These are phyloP conservation scores for Pleurotus tuber-regium DNA, from an alignment of 768 basidiomycete species.

Conservation along the genomic window DNA sequence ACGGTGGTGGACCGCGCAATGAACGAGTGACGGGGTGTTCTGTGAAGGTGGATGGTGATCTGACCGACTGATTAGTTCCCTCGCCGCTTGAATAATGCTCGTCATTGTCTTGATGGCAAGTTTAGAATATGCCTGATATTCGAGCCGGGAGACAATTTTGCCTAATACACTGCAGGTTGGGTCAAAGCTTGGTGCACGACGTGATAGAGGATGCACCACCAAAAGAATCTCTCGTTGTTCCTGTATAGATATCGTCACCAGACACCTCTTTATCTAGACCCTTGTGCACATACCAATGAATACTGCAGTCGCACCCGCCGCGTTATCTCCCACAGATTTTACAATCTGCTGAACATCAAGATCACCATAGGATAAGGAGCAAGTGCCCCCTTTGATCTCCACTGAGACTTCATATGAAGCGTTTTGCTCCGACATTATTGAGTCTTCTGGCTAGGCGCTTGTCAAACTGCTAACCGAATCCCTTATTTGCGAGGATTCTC, in stretches of 20 bases:
- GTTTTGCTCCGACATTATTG: slow-evolving; percentile 11
- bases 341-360: slow-evolving; percentile 61
- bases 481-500: no score
- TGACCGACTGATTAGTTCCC: slow-evolving; percentile 37
- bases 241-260: slow-evolving; percentile 20
- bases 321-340: slow-evolving; percentile 57
- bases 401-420: slow-evolving; percentile 43
- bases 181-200: neutral
- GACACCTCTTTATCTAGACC: neutral
- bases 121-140: slow-evolving; percentile 83
- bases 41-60: slow-evolving; percentile 31
- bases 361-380: slow-evolving; percentile 54
- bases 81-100: slow-evolving; percentile 50
- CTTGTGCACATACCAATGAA: slow-evolving; percentile 59
- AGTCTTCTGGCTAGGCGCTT: no score
- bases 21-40: slow-evolving; percentile 39
- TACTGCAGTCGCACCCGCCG: slow-evolving; percentile 68
- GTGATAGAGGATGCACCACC: slow-evolving; percentile 46
- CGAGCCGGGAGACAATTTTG: slow-evolving; percentile 66
- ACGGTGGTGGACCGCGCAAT: slow-evolving; percentile 70
- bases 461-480: no score
- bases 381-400: slow-evolving; percentile 45
- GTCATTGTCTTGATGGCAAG: slow-evolving; percentile 78
- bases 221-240: slow-evolving; percentile 82
- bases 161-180: slow-evolving; percentile 35